Percentiles rank a stretch among this genome's conserved stretches.
Conservation (phyloP, 805 yeast genomes). For the Metschnikowia lochheadii region DNA sequence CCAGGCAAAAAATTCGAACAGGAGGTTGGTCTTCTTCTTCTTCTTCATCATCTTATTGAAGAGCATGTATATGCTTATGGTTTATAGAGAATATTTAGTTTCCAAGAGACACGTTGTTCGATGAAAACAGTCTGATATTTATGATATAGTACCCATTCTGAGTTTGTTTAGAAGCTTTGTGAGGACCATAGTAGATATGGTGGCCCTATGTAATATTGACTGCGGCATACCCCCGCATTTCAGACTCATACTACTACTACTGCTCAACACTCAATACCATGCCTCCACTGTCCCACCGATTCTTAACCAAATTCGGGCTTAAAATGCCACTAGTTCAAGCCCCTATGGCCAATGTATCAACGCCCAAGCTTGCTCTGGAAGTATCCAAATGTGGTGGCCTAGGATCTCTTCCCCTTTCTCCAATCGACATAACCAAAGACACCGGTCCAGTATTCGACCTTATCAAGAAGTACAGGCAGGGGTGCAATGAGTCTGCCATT, state of each 20-base stretch:
- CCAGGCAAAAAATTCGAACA: neutral
- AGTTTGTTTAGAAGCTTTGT: neutral
- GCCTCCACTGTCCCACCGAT: neutral
- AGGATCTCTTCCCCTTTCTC: slow-evolving; percentile 46
- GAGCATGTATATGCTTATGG: neutral
- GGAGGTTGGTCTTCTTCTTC: neutral
- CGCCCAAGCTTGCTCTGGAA: slow-evolving; percentile 41
- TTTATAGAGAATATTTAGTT: neutral
- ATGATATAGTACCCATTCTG: neutral
- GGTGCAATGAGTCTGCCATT: slow-evolving; percentile 10
- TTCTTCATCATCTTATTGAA: neutral
- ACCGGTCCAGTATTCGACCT: slow-evolving; percentile 12
- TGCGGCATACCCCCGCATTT: slow-evolving; percentile 1
- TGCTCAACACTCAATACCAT: neutral
- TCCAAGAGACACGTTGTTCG: neutral
- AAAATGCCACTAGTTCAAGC: slow-evolving; percentile 48
- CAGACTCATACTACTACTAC: neutral
- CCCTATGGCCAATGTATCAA: slow-evolving; percentile 59
- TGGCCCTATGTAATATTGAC: neutral
- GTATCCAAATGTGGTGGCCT: slow-evolving; percentile 43
- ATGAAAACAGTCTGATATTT: neutral
- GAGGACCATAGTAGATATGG: neutral
- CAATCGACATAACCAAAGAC: slow-evolving; percentile 25
- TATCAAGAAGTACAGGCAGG: slow-evolving; percentile 15
- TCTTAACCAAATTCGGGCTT: slow-evolving; percentile 22